Evolutionary conservation across 2,329 filamentous ascomycete species (phyloP).

Genomic region (Aureobasidium sp.): DNA sequence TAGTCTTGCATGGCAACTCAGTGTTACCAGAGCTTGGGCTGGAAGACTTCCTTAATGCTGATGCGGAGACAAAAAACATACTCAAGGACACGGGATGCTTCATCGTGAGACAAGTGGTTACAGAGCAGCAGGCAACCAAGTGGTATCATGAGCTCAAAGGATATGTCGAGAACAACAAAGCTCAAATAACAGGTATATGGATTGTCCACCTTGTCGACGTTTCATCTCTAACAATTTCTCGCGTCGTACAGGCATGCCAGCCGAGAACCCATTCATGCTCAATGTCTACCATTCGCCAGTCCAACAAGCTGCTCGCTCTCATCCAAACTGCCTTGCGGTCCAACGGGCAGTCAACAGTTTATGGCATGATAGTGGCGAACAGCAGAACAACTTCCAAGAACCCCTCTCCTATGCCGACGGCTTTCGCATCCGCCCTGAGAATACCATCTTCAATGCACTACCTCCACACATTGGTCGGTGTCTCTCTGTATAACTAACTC

Average conservation of each 20-base stretch:
- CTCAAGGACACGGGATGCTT: conserved; percentile 11
- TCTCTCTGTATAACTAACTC: background rate
- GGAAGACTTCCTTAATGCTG: background rate
- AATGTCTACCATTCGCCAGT: conserved; percentile 1
- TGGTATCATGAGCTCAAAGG: conserved; percentile 5
- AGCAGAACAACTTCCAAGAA: background rate
- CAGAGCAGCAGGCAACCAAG: background rate
- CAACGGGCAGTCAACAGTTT: background rate
- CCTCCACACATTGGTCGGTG: background rate
- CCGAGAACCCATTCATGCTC: background rate
- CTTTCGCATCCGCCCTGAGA: background rate
- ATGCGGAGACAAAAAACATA: background rate
- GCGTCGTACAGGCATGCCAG: background rate
- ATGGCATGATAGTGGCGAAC: background rate
- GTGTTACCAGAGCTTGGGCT: background rate
- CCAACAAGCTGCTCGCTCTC: conserved; percentile 6
- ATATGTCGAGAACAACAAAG: background rate
- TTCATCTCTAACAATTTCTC: background rate
- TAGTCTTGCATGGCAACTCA: background rate
- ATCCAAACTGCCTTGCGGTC: background rate
- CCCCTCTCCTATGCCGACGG: conserved; percentile 7
- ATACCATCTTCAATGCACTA: background rate
- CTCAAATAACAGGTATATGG: background rate
- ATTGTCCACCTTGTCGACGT: background rate
- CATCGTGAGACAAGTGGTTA: background rate